A percentile compares a stretch with the other conserved stretches of the same genome.
Conservation (phyloP, 2,329 filamentous ascomycete genomes). For the Aspergillus sp. region DNA sequence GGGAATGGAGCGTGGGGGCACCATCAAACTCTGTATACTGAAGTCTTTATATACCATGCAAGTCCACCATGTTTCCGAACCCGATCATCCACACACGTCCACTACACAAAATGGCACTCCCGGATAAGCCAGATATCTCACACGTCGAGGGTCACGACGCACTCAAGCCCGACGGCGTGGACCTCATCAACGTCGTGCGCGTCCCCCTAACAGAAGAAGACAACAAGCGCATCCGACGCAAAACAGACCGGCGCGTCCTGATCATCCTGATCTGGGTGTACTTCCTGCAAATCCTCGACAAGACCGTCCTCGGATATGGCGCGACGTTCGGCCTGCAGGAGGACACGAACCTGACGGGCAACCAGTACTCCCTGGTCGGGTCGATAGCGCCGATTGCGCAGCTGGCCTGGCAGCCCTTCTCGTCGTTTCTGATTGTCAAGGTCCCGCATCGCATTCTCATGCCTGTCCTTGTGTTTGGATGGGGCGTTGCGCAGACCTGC, state of each 20-base stretch:
- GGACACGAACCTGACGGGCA: constrained; percentile 53
- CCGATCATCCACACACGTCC: neutral
- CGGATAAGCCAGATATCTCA: neutral
- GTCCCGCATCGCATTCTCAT: constrained; percentile 61
- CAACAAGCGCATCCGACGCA: constrained; percentile 58
- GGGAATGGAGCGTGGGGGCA: no score
- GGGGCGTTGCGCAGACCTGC: constrained; percentile 49
- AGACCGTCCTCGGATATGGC: constrained; percentile 57
- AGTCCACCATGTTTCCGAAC: no score
- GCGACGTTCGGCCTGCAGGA: constrained; percentile 56
- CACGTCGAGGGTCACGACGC: neutral
- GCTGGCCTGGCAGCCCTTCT: constrained; percentile 62
- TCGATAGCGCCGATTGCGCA: constrained; percentile 62
- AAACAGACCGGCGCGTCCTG: constrained; percentile 62
- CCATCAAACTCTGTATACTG: no score
- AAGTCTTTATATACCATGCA: neutral
- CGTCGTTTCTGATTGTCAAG: constrained; percentile 60
- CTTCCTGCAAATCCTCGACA: constrained; percentile 57
- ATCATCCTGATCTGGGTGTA: constrained; percentile 47
- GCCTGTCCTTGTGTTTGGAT: constrained; percentile 50
- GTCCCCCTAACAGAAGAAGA: constrained; percentile 35
- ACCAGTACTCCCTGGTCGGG: constrained; percentile 58
- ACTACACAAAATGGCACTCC: neutral
- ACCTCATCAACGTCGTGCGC: constrained; percentile 16
- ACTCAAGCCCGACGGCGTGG: neutral